Base-by-base conservation (phyloP, 106 monocot genomes). In the Ottelia alismoides region DNA sequence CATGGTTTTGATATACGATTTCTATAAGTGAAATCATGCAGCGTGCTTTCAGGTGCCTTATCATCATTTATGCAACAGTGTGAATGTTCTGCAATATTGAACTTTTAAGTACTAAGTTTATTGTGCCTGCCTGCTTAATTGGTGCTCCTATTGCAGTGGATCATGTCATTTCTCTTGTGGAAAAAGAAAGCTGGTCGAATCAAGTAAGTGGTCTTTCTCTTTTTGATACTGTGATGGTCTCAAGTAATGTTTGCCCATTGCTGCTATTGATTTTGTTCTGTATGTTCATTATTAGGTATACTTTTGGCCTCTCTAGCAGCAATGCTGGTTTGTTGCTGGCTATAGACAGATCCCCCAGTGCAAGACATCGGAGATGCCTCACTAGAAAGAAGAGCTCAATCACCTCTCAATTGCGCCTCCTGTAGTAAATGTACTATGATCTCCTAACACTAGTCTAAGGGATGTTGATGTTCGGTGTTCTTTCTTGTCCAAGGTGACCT, bases 151-250 rank as follows among this genome's bases (percentile, higher is more conserved):
- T n/a, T 55, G 3, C 62, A 62, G 70, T 70, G 70, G 62, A 70
- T 70, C 43, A 28, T 40, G 25, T 62, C 70, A n/a, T 49, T 61
- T 55, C 24, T 55, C 26, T 25, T 70, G 29, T 62, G 70, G 70
- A 62, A n/a, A 62, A 61, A 45, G 53, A 62, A 62, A 27, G 50
- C 30, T 0, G 2, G 25, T 45, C 45, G 55, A 12, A 62, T 46
- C 62, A 62, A 56, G 70, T 70, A 55, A n/a, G n/a, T n/a, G n/a
- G n/a, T n/a, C n/a, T n/a, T n/a, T n/a, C n/a, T n/a, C n/a, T n/a
- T n/a, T n/a, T n/a, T n/a, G n/a, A n/a, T n/a, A n/a, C n/a, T n/a
- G n/a, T n/a, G n/a, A n/a, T n/a, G n/a, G n/a, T n/a, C n/a, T n/a
- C n/a, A n/a, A n/a, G n/a, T n/a, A n/a, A n/a, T 62, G 62, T 62